These are phyloP conservation scores for Vitis rupestris DNA, from an alignment of 164 flowering plant genomes.

Conservation along the genomic window DNA sequence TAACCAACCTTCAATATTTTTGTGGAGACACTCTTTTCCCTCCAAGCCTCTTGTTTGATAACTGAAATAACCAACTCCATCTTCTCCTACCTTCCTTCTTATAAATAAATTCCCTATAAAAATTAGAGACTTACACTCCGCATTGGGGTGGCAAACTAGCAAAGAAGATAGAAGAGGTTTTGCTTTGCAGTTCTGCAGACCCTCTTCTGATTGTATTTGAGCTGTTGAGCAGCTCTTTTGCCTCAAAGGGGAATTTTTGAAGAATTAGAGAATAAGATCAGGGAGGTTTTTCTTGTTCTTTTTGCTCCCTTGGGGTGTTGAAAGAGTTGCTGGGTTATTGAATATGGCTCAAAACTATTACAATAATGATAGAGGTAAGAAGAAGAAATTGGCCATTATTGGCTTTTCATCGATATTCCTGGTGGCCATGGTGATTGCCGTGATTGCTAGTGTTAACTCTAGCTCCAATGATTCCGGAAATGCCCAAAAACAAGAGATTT, in stretches of 20 bases:
- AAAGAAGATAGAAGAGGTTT: too few species aligned
- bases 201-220: too few species aligned
- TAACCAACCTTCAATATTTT: not conserved
- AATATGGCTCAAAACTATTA: too few species aligned
- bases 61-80: not conserved
- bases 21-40: not conserved
- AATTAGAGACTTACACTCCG: too few species aligned
- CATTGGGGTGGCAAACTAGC: too few species aligned
- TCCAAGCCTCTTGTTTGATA: constrained; percentile 10
- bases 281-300: too few species aligned
- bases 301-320: not conserved
- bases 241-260: too few species aligned
- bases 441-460: constrained; percentile 19
- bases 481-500: not conserved
- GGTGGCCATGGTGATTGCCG: constrained; percentile 47
- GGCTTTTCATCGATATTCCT: constrained; percentile 35
- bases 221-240: too few species aligned
- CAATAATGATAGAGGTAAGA: not conserved
- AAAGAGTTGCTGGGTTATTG: not conserved
- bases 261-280: too few species aligned
- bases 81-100: not conserved
- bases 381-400: constrained; percentile 31
- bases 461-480: not conserved
- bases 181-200: too few species aligned
- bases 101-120: not conserved